phyloP scores from a whole-genome alignment of 345 rosid genomes.

The Salix viminalis region DNA sequence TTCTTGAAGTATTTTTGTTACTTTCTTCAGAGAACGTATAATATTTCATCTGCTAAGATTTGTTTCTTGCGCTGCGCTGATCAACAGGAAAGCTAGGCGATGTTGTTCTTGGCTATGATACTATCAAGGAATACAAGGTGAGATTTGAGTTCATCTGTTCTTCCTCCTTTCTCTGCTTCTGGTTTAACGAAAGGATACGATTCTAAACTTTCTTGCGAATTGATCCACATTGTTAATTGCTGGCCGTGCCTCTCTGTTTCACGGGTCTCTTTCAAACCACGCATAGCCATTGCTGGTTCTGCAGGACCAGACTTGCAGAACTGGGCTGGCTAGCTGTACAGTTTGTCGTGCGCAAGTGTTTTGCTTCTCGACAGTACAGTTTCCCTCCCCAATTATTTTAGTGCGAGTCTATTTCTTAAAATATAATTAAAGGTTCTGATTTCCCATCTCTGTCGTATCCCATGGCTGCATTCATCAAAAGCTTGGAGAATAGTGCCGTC shows the following conservation, averaged over 20 bases:
- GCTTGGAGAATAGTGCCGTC: too few relatives aligned
- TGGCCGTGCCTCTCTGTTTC: neutral
- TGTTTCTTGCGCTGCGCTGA: neutral
- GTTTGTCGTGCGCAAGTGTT: too few relatives aligned
- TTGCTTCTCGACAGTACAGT: too few relatives aligned
- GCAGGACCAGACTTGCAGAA: too few relatives aligned
- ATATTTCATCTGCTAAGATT: neutral
- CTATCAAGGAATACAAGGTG: conserved; percentile 58
- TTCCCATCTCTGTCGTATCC: too few relatives aligned
- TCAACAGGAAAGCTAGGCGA: conserved; percentile 66
- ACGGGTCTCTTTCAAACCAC: too few relatives aligned
- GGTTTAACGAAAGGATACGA: neutral
- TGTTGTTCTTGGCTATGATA: conserved; percentile 72
- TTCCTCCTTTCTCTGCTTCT: neutral
- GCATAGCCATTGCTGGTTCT: too few relatives aligned
- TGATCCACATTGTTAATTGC: neutral
- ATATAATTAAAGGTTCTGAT: too few relatives aligned
- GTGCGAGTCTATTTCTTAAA: too few relatives aligned
- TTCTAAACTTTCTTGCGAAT: neutral
- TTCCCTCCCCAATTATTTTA: too few relatives aligned
- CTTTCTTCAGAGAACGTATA: neutral
- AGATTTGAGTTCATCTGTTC: neutral
- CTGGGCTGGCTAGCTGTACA: too few relatives aligned
- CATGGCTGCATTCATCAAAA: too few relatives aligned
- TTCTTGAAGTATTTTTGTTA: neutral